phyloP scores from a whole-genome alignment of 495 filamentous ascomycete species.

The Evansstolkia leycettana region DNA sequence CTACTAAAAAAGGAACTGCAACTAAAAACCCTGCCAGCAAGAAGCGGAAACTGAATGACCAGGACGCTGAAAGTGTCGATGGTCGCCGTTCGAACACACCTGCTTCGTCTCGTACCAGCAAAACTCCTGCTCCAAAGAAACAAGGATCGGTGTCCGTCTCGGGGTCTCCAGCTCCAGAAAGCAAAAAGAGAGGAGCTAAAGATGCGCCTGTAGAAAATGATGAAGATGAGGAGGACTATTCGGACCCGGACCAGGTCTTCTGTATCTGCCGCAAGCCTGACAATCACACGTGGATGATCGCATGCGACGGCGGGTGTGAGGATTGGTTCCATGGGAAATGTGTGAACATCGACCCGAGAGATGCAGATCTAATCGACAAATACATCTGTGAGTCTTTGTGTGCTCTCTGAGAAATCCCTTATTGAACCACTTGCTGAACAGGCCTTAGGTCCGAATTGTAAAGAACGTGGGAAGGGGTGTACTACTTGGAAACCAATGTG shows the following conservation, averaged over 20 bases:
- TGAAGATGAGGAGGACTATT: constrained; percentile 28
- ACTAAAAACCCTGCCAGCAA: constrained; percentile 41
- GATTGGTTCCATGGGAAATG: constrained; percentile 68
- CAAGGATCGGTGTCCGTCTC: constrained; percentile 26
- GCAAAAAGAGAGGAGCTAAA: constrained; percentile 21
- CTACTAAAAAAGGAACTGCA: constrained; percentile 43
- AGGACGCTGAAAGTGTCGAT: constrained; percentile 33
- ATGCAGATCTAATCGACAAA: constrained; percentile 53
- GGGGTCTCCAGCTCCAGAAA: constrained; percentile 27
- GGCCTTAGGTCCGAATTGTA: constrained; percentile 44
- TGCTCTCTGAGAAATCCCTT: background rate
- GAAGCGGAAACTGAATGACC: constrained; percentile 41
- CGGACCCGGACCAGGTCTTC: constrained; percentile 36
- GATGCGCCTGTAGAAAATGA: constrained; percentile 10
- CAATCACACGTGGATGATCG: constrained; percentile 68
- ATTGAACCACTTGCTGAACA: constrained; percentile 4
- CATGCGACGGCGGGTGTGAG: constrained; percentile 57
- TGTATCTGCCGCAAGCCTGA: constrained; percentile 62
- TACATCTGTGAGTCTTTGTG: constrained; percentile 49
- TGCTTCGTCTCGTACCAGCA: constrained; percentile 35
- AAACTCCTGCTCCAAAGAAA: constrained; percentile 30
- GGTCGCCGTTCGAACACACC: constrained; percentile 33
- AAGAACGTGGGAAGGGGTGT: constrained; percentile 32
- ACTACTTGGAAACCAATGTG: constrained; percentile 66
- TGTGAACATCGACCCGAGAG: constrained; percentile 46